Base-by-base conservation (phyloP, 1,284 basidiomycete genomes). In the Xerocomus minutiporus region DNA sequence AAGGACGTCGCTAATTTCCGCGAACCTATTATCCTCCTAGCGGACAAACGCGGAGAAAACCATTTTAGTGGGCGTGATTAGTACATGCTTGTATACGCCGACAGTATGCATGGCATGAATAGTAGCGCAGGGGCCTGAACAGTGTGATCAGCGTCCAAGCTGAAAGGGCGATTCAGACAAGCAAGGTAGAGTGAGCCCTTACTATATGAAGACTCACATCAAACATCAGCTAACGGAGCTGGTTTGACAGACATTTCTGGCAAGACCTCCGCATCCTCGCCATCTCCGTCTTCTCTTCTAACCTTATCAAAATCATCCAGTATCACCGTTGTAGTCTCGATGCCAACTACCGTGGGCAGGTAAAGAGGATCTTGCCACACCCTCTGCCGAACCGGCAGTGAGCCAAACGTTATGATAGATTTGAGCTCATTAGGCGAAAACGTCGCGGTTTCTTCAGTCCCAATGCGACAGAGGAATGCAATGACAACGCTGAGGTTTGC, bases 381-480 rank as follows among this genome's bases (percentile, higher is more conserved):
- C 41, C 40, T 29, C 13, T 23, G n/a, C 28, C 51, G 51, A 20
- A 51, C n/a, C 2, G 51, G 51, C 28, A 25, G 49, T 6, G 51
- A 42, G 8, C 51, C 51, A 28, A 52, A 52, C 11, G 51, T 52
- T 26, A 52, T 5, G 5, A 52, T 42, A 15, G 51, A 51, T 7
- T 23, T 51, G 32, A 52, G 20, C 2, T 52, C 48, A 7, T 13
- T 41, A 13, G 39, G 48, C 8, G 51, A 35, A 25, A 50, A 52
- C 8, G 39, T 39, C n/a, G 39, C 39, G 7, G 32, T 51, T 13
- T 52, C 51, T 29, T 52, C 51, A 5, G 51, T 42, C 9, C 40
- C 31, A 15, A 52, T 51, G 31, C 51, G 51, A 28, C 50, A 52
- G 26, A 52, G 23, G 48, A 52, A 52, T 7, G 51, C 48, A 15